Conservation (phyloP, 2,329 filamentous ascomycete genomes). For the Talaromyces albobiverticillius region DNA sequence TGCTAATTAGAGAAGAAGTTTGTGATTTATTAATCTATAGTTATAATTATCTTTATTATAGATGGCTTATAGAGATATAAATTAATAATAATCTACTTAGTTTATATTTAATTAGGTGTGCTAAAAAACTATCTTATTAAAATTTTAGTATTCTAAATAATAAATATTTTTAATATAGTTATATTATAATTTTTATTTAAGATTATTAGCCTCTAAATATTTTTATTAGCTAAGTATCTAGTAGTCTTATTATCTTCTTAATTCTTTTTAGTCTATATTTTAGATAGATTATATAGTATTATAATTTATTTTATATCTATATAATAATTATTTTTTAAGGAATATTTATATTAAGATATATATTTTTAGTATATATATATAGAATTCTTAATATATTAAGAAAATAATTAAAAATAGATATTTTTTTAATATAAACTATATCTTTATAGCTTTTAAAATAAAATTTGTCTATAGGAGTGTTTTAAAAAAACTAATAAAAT, state of each 20-base stretch:
- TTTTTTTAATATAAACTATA: background rate
- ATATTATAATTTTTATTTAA: background rate
- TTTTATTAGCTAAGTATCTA: background rate
- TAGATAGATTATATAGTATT: background rate
- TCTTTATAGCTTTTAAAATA: background rate
- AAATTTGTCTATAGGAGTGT: background rate
- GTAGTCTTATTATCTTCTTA: background rate
- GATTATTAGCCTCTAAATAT: background rate
- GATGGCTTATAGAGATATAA: no score
- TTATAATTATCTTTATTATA: no score
- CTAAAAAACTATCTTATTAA: no score
- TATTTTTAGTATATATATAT: background rate
- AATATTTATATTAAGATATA: constrained; percentile 3
- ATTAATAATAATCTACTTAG: no score
- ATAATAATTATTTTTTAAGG: background rate
- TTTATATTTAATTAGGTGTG: no score
- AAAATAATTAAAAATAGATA: background rate
- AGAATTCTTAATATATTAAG: background rate
- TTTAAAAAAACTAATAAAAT: background rate
- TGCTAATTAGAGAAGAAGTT: no score
- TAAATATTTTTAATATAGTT: no score
- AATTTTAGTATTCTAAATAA: no score
- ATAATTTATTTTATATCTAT: background rate
- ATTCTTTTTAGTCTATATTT: no score
- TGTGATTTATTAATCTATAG: no score